These are phyloP conservation scores for Nemania sp. DNA, from an alignment of 2,329 filamentous ascomycete species.

Conservation along the genomic window DNA sequence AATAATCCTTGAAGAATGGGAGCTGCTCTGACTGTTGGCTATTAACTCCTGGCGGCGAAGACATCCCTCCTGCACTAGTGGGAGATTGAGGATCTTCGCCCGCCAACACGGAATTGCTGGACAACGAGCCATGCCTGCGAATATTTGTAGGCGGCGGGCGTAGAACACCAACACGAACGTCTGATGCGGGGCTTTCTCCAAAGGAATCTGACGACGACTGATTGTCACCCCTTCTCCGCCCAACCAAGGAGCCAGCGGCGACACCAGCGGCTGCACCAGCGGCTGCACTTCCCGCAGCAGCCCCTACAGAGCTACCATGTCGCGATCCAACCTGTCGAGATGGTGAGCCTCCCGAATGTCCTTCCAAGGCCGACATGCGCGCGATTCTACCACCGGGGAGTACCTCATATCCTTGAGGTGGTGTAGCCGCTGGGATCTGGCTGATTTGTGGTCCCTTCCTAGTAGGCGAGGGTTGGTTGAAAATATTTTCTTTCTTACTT, in stretches of 20 bases:
- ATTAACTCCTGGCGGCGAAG: slow-evolving; percentile 83
- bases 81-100: slow-evolving; percentile 80
- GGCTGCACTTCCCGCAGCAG: slow-evolving; percentile 59
- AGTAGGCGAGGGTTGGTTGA: slow-evolving; percentile 90
- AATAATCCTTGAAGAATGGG: slow-evolving; percentile 98
- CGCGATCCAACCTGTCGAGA: slow-evolving; percentile 63
- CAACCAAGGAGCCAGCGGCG: slow-evolving; percentile 60
- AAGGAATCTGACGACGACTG: slow-evolving; percentile 80
- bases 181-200: slow-evolving; percentile 77
- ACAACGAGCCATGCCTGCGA: slow-evolving; percentile 88
- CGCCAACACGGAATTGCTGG: slow-evolving; percentile 82
- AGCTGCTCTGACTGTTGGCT: slow-evolving; percentile 96
- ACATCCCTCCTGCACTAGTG: slow-evolving; percentile 77
- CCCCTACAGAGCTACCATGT: slow-evolving; percentile 61
- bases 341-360: slow-evolving; percentile 72
- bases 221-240: slow-evolving; percentile 62
- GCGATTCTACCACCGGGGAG: slow-evolving; percentile 90
- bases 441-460: slow-evolving; percentile 61
- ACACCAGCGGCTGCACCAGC: slow-evolving; percentile 51
- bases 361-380: slow-evolving; percentile 94
- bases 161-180: slow-evolving; percentile 66
- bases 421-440: slow-evolving; percentile 50
- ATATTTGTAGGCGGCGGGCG: slow-evolving; percentile 68
- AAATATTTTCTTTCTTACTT: slow-evolving; percentile 77
- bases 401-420: slow-evolving; percentile 73